Conservation (phyloP, 108 stramenopile species). For the Cyclotella atomus region DNA sequence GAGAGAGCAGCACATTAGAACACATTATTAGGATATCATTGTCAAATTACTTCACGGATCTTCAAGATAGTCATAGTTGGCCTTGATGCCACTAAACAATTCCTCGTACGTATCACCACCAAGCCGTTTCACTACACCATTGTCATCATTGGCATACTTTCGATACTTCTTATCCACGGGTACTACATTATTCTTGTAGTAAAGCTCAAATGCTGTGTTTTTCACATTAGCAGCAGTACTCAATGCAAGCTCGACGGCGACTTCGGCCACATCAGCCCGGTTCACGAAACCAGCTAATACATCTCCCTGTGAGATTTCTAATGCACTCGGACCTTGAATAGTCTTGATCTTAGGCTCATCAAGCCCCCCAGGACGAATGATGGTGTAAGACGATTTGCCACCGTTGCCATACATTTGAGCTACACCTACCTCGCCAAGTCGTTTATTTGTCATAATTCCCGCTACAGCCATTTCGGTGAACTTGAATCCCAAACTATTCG, state of each 20-base stretch:
- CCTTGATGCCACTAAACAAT: constrained; percentile 30
- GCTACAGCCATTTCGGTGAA: constrained; percentile 50
- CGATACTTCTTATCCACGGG: constrained; percentile 39
- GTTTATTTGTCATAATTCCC: constrained; percentile 55
- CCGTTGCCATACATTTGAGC: constrained; percentile 24
- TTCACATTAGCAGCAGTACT: constrained; percentile 28
- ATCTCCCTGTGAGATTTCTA: constrained; percentile 64
- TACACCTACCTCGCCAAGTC: constrained; percentile 37
- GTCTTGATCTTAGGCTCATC: constrained; percentile 41
- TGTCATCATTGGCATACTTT: constrained; percentile 24
- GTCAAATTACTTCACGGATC: constrained; percentile 8
- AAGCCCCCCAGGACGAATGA: constrained; percentile 60
- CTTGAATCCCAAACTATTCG: constrained; percentile 49
- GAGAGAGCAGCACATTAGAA: too few species aligned
- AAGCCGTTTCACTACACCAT: constrained; percentile 22
- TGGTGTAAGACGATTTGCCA: constrained; percentile 35
- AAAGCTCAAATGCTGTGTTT: constrained; percentile 53
- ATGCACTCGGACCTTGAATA: constrained; percentile 30
- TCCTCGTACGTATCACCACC: constrained; percentile 38
- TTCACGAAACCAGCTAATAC: constrained; percentile 52
- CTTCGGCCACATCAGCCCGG: constrained; percentile 58
- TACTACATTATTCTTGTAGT: constrained; percentile 47
- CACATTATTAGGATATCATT: too few species aligned
- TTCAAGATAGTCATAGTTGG: constrained; percentile 34
- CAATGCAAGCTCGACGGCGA: constrained; percentile 39